These are phyloP conservation scores for Primulina huaijiensis DNA, from an alignment of 257 asterid species.

Conservation along the genomic window DNA sequence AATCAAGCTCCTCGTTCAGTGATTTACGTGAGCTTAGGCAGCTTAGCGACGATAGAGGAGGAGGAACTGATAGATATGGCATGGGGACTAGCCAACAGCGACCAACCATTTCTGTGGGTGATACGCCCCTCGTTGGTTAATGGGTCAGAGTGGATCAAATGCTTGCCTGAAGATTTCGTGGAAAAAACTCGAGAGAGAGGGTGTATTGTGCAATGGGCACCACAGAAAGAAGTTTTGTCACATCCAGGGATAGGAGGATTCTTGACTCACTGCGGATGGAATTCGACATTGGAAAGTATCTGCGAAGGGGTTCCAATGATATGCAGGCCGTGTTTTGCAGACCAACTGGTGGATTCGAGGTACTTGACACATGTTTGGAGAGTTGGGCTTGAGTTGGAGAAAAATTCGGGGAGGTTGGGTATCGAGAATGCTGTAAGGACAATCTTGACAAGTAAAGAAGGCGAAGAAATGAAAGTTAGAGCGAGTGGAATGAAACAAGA, in stretches of 20 bases:
- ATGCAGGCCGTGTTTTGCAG: conserved; percentile 33
- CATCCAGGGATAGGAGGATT: conserved; percentile 44
- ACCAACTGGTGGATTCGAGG: conserved; percentile 37
- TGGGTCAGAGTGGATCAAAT: conserved; percentile 25
- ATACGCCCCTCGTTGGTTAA: conserved; percentile 32
- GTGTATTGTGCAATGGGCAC: conserved; percentile 43
- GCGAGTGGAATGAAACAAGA: conserved; percentile 23
- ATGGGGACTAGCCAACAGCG: conserved; percentile 43
- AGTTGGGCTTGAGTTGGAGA: conserved; percentile 38
- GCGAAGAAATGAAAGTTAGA: conserved; percentile 32
- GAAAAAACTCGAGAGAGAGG: conserved; percentile 19
- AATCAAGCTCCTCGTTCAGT: conserved; percentile 36
- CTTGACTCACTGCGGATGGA: conserved; percentile 53
- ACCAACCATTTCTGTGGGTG: conserved; percentile 45
- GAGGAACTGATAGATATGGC: conserved; percentile 31
- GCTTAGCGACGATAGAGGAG: conserved; percentile 30
- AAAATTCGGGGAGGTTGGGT: conserved; percentile 8
- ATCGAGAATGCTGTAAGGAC: conserved; percentile 30
- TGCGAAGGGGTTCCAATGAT: conserved; percentile 40
- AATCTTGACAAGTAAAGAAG: conserved; percentile 33
- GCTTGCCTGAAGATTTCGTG: conserved; percentile 23
- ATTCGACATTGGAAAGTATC: conserved; percentile 41
- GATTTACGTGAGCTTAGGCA: conserved; percentile 44
- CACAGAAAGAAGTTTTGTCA: conserved; percentile 40
- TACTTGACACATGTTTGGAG: conserved; percentile 34